Evolutionary conservation across 495 filamentous ascomycete species (phyloP).

Genomic region (Hypoxylon intermedium): DNA sequence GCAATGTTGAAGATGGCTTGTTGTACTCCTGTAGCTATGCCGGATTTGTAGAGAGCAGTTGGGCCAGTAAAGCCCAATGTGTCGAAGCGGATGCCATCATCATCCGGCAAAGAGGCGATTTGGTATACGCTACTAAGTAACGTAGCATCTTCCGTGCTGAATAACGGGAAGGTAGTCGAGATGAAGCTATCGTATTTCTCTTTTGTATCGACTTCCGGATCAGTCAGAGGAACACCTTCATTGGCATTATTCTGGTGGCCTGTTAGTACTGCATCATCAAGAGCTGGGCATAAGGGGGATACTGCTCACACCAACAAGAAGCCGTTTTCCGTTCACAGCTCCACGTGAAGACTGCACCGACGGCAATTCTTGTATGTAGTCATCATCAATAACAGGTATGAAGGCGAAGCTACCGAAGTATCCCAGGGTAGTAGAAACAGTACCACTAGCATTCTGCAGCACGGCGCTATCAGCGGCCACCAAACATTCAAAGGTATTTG

Average conservation of each 20-base stretch:
- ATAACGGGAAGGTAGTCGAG: conserved; percentile 24
- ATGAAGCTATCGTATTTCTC: conserved; percentile 29
- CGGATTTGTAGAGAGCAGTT: conserved; percentile 35
- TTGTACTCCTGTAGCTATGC: conserved; percentile 35
- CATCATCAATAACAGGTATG: conserved; percentile 68
- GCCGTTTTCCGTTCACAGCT: conserved; percentile 42
- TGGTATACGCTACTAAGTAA: conserved; percentile 16
- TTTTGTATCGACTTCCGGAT: conserved; percentile 27
- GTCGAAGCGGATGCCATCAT: conserved; percentile 21
- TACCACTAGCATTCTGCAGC: conserved; percentile 63
- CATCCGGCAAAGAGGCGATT: conserved; percentile 20
- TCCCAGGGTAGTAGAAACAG: conserved; percentile 36
- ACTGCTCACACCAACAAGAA: conserved; percentile 34
- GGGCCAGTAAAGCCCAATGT: conserved; percentile 30
- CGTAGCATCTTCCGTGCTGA: conserved; percentile 36
- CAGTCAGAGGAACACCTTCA: conserved; percentile 39
- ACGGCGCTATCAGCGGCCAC: conserved; percentile 50
- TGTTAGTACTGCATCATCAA: conserved; percentile 5
- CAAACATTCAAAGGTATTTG: conserved; percentile 41
- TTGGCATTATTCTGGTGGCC: conserved; percentile 38
- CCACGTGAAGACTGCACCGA: conserved; percentile 59
- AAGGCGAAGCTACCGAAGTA: conserved; percentile 63
- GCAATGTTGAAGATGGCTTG: conserved; percentile 59
- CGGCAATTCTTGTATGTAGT: conserved; percentile 61
- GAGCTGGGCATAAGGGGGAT: background rate